phyloP scores from a whole-genome alignment of 192 early-diverging fungal genomes.

The Geosiphon pyriformis region DNA sequence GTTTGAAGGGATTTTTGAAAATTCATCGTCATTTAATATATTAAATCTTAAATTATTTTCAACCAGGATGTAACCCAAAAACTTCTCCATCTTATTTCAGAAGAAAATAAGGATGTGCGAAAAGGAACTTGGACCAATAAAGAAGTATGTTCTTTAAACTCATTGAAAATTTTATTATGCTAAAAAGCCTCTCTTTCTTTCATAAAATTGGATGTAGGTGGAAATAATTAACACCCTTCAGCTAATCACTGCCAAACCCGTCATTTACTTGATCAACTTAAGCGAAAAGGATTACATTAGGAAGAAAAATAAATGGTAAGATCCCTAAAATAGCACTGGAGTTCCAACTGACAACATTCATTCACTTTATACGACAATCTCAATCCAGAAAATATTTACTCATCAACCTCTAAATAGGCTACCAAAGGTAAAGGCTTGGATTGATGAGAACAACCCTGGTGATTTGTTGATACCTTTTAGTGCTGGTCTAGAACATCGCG shows the following conservation, averaged over 20 bases:
- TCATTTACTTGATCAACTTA: conserved; percentile 92
- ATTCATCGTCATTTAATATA: neutral
- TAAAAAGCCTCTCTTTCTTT: neutral
- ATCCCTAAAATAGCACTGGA: neutral
- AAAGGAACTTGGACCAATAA: conserved; percentile 86
- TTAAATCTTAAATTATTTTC: conserved; percentile 19
- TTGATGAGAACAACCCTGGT: conserved; percentile 86
- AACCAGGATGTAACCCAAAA: conserved; percentile 55
- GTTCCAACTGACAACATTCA: neutral
- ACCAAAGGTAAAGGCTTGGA: conserved; percentile 85
- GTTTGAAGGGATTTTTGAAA: neutral
- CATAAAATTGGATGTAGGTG: conserved; percentile 21
- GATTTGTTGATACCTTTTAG: conserved; percentile 91
- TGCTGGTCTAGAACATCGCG: conserved; percentile 62
- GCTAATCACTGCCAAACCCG: conserved; percentile 94
- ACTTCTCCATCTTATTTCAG: conserved; percentile 72
- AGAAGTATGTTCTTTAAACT: conserved; percentile 52
- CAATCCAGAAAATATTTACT: neutral
- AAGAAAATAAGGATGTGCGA: conserved; percentile 79
- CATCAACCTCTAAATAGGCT: conserved; percentile 36
- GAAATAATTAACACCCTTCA: conserved; percentile 82
- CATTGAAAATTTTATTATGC: neutral
- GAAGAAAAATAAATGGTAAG: conserved; percentile 89
- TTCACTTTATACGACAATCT: no score
- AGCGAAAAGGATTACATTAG: conserved; percentile 82